Conservation (phyloP, 1,284 basidiomycete genomes). For the Phylloboletellus chloephorus region DNA sequence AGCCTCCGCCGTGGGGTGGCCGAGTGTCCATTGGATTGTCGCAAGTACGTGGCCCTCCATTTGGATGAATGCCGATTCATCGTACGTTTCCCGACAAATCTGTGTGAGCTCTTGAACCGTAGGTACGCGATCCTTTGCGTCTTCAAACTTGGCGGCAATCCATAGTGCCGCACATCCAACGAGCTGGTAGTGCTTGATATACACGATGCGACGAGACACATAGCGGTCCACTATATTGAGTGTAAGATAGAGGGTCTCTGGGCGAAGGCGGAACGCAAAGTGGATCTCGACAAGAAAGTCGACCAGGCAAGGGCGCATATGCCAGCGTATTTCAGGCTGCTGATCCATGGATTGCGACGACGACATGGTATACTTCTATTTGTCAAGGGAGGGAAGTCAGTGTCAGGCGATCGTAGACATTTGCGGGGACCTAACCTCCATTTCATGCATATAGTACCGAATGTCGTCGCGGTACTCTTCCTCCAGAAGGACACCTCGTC, state of each 20-base stretch:
- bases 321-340: slow-evolving; percentile 95
- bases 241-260: slow-evolving; percentile 97
- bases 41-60: slow-evolving; percentile 97
- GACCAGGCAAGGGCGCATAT: slow-evolving; percentile 98
- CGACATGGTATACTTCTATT: slow-evolving; percentile 78
- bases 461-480: slow-evolving; percentile 96
- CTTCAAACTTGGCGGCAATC: slow-evolving; percentile 99
- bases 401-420: slow-evolving; percentile 5
- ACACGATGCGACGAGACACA: slow-evolving; percentile 96
- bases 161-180: slow-evolving; percentile 97
- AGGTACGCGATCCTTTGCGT: slow-evolving; percentile 97
- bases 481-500: slow-evolving; percentile 72
- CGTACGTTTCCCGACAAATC: slow-evolving; percentile 93
- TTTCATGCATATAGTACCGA: slow-evolving; percentile 87
- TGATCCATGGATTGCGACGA: slow-evolving; percentile 95
- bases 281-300: slow-evolving; percentile 99
- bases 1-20: slow-evolving; percentile 96
- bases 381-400: slow-evolving; percentile 14
- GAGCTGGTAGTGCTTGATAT: slow-evolving; percentile 98
- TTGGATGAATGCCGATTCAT: slow-evolving; percentile 93
- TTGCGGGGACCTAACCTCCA: slow-evolving; percentile 75
- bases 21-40: slow-evolving; percentile 94
- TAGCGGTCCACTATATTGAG: slow-evolving; percentile 99
- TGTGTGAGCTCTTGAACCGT: slow-evolving; percentile 90
- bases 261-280: slow-evolving; percentile 92